Evolutionary conservation across 2,329 filamentous ascomycete genomes (phyloP).

Genomic region (Dothideomycetidae sp.): DNA sequence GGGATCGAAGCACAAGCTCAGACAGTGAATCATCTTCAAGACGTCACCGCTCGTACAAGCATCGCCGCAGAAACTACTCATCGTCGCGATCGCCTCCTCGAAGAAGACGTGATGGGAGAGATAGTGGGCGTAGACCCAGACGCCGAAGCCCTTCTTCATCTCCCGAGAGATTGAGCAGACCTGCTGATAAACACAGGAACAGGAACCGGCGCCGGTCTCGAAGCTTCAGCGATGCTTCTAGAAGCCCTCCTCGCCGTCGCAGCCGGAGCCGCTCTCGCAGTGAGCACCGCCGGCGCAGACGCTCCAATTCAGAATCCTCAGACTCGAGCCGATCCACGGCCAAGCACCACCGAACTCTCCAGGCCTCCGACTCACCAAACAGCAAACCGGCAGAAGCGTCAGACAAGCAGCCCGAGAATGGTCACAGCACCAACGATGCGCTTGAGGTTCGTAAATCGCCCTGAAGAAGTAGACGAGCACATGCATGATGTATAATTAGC

Average conservation of each 20-base stretch:
- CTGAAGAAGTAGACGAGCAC: background rate
- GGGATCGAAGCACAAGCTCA: slow-evolving; percentile 15
- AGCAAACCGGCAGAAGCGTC: too few species aligned
- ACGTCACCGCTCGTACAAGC: slow-evolving; percentile 1
- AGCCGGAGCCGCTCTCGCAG: slow-evolving; percentile 9
- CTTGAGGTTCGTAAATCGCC: background rate
- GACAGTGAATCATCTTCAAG: slow-evolving; percentile 13
- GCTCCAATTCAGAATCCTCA: too few species aligned
- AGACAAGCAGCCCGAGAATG: background rate
- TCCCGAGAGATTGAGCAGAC: slow-evolving; percentile 12
- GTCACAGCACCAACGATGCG: background rate
- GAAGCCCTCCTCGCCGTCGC: slow-evolving; percentile 3
- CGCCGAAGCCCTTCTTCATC: slow-evolving; percentile 12
- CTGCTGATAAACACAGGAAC: slow-evolving; percentile 10
- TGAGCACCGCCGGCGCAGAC: too few species aligned
- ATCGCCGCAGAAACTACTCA: slow-evolving; percentile 3
- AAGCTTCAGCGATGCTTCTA: slow-evolving; percentile 7
- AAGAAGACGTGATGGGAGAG: slow-evolving; percentile 10
- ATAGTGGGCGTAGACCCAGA: slow-evolving; percentile 10
- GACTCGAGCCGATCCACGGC: too few species aligned
- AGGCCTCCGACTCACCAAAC: too few species aligned
- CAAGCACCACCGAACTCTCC: too few species aligned
- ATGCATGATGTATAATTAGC: background rate
- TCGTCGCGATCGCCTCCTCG: slow-evolving; percentile 20
- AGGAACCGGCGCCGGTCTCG: slow-evolving; percentile 10